These are phyloP conservation scores for Cytospora chrysosperma DNA, from an alignment of 2,329 filamentous ascomycete genomes.

Conservation along the genomic window DNA sequence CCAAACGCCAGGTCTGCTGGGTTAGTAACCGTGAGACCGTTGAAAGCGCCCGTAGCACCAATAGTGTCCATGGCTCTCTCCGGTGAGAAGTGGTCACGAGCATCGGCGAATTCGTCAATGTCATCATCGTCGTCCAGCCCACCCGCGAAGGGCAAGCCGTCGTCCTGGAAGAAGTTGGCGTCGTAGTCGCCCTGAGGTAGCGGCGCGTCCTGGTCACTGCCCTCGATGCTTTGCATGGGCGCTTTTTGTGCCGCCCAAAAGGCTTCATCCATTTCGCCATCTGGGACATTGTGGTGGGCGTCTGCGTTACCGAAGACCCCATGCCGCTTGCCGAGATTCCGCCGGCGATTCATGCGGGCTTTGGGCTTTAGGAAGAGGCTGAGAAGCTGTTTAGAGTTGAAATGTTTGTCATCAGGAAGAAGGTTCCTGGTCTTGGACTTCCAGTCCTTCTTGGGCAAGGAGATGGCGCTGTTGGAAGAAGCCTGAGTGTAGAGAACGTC, in stretches of 20 bases:
- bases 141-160: conserved; percentile 67
- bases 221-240: conserved; percentile 39
- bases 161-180: conserved; percentile 96
- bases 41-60: conserved; percentile 44
- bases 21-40: conserved; percentile 45
- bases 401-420: conserved; percentile 95
- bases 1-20: conserved; percentile 54
- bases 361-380: conserved; percentile 94
- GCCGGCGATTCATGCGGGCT: conserved; percentile 72
- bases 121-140: conserved; percentile 67
- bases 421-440: conserved; percentile 91
- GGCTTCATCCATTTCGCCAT: conserved; percentile 86
- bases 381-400: conserved; percentile 88
- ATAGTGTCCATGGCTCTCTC: conserved; percentile 51
- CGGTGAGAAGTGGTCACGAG: conserved; percentile 75
- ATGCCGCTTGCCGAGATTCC: conserved; percentile 48
- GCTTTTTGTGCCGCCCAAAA: conserved; percentile 84
- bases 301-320: conserved; percentile 42
- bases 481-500: conserved; percentile 81
- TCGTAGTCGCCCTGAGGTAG: conserved; percentile 79
- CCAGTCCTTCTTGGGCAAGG: conserved; percentile 90
- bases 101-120: conserved; percentile 72
- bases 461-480: conserved; percentile 76
- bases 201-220: conserved; percentile 50
- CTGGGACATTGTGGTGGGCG: conserved; percentile 52